These are phyloP conservation scores for Themeda triandra DNA, from an alignment of 176 grass and related monocot species.

Conservation along the genomic window DNA sequence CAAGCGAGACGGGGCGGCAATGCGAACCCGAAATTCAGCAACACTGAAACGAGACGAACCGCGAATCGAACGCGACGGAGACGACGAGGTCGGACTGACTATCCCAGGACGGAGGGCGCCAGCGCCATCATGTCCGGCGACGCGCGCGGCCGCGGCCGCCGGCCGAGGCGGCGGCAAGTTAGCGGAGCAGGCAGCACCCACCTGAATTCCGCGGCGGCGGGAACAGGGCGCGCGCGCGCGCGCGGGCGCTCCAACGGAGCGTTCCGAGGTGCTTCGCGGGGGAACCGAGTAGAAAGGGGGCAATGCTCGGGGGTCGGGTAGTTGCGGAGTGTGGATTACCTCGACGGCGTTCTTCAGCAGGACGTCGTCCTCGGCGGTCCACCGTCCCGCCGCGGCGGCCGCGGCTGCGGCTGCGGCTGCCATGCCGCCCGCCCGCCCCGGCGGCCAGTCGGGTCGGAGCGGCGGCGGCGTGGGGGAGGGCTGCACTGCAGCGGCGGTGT, in stretches of 20 bases:
- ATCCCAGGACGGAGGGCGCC: neutral
- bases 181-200: neutral
- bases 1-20: neutral
- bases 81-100: neutral
- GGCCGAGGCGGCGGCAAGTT: neutral
- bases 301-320: neutral
- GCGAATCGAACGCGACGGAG: neutral
- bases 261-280: neutral
- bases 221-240: neutral
- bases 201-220: neutral
- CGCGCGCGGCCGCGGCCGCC: neutral
- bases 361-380: slow-evolving; percentile 50
- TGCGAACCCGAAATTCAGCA: neutral
- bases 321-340: neutral
- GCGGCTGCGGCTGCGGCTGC: neutral
- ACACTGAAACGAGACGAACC: neutral
- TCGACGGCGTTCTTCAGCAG: slow-evolving; percentile 56
- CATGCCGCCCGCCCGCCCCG: no score
- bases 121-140: neutral
- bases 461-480: no score
- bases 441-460: no score
- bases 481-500: no score
- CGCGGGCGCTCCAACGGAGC: neutral
- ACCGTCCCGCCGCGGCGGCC: slow-evolving; percentile 20
- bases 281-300: no score